Base-by-base conservation (phyloP, 164 flowering plant genomes). In the Aristolochia contorta region DNA sequence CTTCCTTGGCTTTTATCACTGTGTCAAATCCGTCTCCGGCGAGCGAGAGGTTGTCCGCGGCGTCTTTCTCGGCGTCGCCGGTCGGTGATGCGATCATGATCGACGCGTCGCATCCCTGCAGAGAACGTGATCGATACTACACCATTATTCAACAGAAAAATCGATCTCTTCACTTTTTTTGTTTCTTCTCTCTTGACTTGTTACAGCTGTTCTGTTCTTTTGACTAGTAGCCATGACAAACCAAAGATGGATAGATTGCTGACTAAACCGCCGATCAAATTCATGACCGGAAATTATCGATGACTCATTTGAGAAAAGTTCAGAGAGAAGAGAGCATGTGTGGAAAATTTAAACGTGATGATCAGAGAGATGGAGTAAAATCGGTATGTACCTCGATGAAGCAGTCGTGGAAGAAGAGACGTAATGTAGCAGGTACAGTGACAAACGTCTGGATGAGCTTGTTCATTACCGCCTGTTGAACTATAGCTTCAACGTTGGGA, bases 11-110 rank as follows among this genome's bases (percentile, higher is more conserved):
- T 62, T 80, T 80, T 57, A 76, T 60, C 2, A 88, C 81, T 2
- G 90, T 88, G 71, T 88, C 96, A 32, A 88, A 88, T 8, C 96
- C 93, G 50, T 89, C 96, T 60, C 93, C 93, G 0, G 93, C 89
- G 0, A 86, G 81, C 0, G 93, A 84, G 0, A 84, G 71, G 61
- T 84, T 84, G 43, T 81, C 87, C 0, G 61, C 32, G 0, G 89
- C 74, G 59, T 89, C 96, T 71, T 80, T 89, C 67, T 84, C 93
- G 6, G 93, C 93, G 50, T 81, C 89, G 12, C 78, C 75, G 51
- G 76, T 83, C 19, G 82, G 72, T 2, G 95, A 85, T 20, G 75
- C 33, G 27, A 84, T 81, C 80, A 89, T 12, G 2, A 89, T 51
- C 6, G 97, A 89, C 0, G 85, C 91, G 72, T 89, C 97, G 51